Base-by-base conservation (phyloP, 371 early-diverging fungal genomes). In the Rhizopus microsporus region DNA sequence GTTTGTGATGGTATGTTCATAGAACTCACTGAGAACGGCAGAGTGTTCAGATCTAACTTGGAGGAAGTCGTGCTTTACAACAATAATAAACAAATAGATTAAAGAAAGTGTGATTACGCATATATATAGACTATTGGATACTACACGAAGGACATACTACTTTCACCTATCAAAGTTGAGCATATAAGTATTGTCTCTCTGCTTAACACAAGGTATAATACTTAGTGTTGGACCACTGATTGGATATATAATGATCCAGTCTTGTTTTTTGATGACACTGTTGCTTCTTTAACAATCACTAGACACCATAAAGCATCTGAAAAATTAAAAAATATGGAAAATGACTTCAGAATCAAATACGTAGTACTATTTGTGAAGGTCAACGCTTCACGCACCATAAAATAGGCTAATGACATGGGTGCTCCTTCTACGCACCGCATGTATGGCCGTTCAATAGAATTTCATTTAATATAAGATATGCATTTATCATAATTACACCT, bases 261-360 rank as follows among this genome's bases (percentile, higher is more conserved):
- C 48, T 53, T 59, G 29, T 53, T 59, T 46, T 53, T 47, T 53
- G 38, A 23, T 51, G 46, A 29, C 35, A 52, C 53, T n/a, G 47
- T 46, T 53, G 59, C 54, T 59, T 59, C 33, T 59, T 53, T 39
- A 59, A 53, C 59, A 59, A 45, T 40, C 39, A 37, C 48, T 53
- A 59, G 15, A 30, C 44, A 35, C 45, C 53, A 59, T 53, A 9
- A 59, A 59, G 46, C 45, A 53, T 48, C 59, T 53, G 59, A 61
- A 7, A 59, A 60, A 35, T 63, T 83, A 29, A 51, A 44, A n/a
- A 78, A 86, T 47, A 78, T 67, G 32, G 81, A 75, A 63, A 69
- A 80, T 35, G 88, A 87, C 51, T 92, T 93, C 71, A 95, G 94
- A 74, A 91, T 96, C 51, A 84, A 97, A 16, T 98, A 97, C 63